Evolutionary conservation across 2,329 filamentous ascomycete genomes (phyloP).

Genomic region (Pestalotiopsis sp.): DNA sequence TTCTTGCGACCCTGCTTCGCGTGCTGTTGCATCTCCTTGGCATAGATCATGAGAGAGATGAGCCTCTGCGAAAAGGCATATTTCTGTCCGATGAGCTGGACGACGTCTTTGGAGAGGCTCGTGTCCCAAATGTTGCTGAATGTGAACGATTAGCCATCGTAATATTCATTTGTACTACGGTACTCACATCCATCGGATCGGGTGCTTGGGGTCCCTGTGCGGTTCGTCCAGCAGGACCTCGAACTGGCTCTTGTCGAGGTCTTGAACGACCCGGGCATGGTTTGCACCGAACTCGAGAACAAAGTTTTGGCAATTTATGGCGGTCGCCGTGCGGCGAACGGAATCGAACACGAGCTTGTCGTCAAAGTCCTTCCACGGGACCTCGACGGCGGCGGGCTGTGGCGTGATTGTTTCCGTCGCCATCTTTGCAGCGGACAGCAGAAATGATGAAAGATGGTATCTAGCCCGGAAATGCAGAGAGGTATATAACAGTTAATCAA

Average conservation of each 20-base stretch:
- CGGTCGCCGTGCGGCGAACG: conserved; percentile 43
- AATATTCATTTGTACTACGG: not conserved
- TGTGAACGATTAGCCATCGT: not conserved
- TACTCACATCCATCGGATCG: conserved; percentile 71
- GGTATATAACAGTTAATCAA: not conserved
- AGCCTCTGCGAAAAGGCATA: conserved; percentile 73
- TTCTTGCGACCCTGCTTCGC: conserved; percentile 7
- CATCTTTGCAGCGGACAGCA: not conserved
- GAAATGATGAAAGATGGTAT: not conserved
- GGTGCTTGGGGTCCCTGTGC: conserved; percentile 40
- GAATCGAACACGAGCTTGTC: conserved; percentile 44
- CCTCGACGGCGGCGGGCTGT: conserved; percentile 15
- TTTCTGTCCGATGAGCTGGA: conserved; percentile 57
- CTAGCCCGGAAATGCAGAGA: not conserved
- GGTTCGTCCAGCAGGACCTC: conserved; percentile 15
- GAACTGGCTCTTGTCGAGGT: conserved; percentile 50
- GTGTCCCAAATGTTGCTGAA: conserved; percentile 72
- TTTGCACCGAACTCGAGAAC: conserved; percentile 66
- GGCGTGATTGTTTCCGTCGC: conserved; percentile 5
- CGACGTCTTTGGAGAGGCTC: conserved; percentile 56
- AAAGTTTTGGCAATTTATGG: conserved; percentile 56
- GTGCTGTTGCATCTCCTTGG: conserved; percentile 17
- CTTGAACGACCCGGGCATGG: conserved; percentile 56
- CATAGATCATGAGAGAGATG: conserved; percentile 61
- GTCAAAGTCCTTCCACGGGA: conserved; percentile 57